Conservation (phyloP, 441 rosid species). For the Adansonia madagascariensis region DNA sequence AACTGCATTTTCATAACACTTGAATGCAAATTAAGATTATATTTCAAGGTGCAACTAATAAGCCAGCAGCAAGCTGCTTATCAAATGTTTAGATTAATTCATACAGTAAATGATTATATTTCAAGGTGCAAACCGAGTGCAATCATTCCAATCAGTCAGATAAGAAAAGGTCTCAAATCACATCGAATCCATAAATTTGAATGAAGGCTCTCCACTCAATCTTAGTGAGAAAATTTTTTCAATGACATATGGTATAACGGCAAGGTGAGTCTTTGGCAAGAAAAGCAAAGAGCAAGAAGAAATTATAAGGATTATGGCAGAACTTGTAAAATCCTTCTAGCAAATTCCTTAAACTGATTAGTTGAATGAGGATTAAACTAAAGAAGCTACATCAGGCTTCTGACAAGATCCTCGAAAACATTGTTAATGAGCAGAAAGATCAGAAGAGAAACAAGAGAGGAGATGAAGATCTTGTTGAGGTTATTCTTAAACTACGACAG, state of each 20-base stretch:
- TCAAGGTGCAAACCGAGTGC: conserved; percentile 1
- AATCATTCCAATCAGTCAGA: conserved; percentile 17
- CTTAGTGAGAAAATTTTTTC: background rate
- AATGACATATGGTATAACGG: background rate
- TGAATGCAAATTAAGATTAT: too few relatives aligned
- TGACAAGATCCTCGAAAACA: conserved; percentile 27
- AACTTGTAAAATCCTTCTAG: conserved; percentile 1
- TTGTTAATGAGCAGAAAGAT: conserved; percentile 29
- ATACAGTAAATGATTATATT: too few relatives aligned
- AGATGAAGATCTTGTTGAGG: conserved; percentile 2
- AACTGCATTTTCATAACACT: too few relatives aligned
- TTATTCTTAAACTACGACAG: conserved; percentile 6
- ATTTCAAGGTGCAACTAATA: too few relatives aligned
- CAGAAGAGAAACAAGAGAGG: background rate
- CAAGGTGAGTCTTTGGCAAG: background rate
- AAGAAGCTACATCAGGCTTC: conserved; percentile 25
- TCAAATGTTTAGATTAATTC: too few relatives aligned
- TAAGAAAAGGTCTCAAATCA: conserved; percentile 6
- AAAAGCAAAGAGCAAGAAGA: background rate
- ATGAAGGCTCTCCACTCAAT: background rate
- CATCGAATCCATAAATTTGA: background rate
- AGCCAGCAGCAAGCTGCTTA: too few relatives aligned
- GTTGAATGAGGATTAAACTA: conserved; percentile 26
- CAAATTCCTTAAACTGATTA: conserved; percentile 18
- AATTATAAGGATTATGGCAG: background rate